Base-by-base conservation (phyloP, 2,329 filamentous ascomycete genomes). In the Cordyceps militaris region DNA sequence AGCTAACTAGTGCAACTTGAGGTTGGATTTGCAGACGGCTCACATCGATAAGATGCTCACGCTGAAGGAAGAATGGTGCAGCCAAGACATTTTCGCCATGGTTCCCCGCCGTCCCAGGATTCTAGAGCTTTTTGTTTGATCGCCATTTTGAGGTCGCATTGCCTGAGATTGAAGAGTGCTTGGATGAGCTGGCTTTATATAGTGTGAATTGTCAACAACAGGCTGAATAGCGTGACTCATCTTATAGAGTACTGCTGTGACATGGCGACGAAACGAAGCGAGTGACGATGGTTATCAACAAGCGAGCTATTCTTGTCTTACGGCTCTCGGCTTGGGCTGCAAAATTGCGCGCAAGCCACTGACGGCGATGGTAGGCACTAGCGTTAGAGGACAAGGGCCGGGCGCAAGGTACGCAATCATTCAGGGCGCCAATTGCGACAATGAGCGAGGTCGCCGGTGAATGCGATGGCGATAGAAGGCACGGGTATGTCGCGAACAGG, bases 301-400 rank as follows among this genome's bases (percentile, higher is more conserved):
- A 28, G 34, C 48, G 11, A 14, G 13, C 16, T 16, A 7, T 19
- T 36, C 4, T 34, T 53, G 40, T 38, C 34, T 4, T 8, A 40
- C 54, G 54, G 54, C 54, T 56, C 54, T 56, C 54, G n/a, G 54
- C 44, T 32, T 50, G 36, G 19, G 19, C 2, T 16, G 24, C 19
- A 30, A 49, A 42, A 21, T 32, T 28, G 23, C 32, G 43, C 24
- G 32, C 34, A 49, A 49, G 46, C 54, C 44, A 42, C 19, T 6
- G 36, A 16, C 26, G n/a, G 32, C 14, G 34, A 43, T 47, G 32
- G 32, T 30, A 16, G 52, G 24, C 32, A 21, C 52, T 46, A 56
- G 52, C 52, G 42, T 26, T 5, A 30, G 30, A 3, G 28, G 8
- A 21, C 19, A 55, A 36, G 28, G 28, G 30, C 38, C 24, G 19